A percentile compares a stretch with the other conserved stretches of the same genome.
Conservation (phyloP, 345 rosid species). For the Citrus cavaleriei region DNA sequence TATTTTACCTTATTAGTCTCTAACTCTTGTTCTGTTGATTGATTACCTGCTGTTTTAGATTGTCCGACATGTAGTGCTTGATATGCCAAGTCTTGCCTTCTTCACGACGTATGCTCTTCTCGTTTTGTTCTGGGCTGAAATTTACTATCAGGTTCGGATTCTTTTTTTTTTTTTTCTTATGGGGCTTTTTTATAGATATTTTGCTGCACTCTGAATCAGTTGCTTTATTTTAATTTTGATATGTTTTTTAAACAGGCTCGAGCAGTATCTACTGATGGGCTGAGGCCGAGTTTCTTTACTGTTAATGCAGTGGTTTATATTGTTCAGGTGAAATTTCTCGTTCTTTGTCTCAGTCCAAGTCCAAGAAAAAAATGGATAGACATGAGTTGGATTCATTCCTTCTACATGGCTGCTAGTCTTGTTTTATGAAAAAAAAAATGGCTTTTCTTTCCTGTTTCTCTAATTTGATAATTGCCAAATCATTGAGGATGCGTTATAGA, state of each 20-base stretch:
- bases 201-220: not conserved
- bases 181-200: not conserved
- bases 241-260: conserved; percentile 58
- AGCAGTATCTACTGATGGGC: conserved; percentile 76
- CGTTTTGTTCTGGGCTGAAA: conserved; percentile 97
- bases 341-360: conserved; percentile 13
- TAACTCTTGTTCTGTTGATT: conserved; percentile 5
- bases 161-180: not conserved
- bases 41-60: conserved; percentile 37
- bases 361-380: not conserved
- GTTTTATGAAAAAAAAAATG: not conserved
- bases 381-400: conserved; percentile 18
- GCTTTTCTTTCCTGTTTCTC: not conserved
- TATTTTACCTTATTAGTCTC: not conserved
- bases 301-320: conserved; percentile 70
- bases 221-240: conserved; percentile 4
- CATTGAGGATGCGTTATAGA: not conserved
- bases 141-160: conserved; percentile 72
- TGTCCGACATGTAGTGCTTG: conserved; percentile 71
- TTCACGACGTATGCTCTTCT: conserved; percentile 87
- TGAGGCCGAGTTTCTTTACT: conserved; percentile 75
- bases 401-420: conserved; percentile 12
- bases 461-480: not conserved
- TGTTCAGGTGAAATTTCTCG: conserved; percentile 62
- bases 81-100: conserved; percentile 86